Evolutionary conservation across 345 rosid species (phyloP).

Genomic region (Gossypium mustelinum): DNA sequence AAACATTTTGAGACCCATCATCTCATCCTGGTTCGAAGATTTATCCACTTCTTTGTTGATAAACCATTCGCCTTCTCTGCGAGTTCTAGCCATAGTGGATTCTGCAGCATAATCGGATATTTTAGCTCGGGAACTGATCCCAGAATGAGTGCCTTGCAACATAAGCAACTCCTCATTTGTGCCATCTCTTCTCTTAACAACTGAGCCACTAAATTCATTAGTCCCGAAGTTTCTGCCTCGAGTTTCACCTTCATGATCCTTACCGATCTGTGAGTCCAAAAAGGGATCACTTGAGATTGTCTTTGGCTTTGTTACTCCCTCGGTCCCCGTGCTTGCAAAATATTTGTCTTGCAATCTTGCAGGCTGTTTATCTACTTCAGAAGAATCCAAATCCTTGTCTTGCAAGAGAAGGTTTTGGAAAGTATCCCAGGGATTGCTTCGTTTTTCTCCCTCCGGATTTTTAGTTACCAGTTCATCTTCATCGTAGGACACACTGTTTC

Average conservation of each 20-base stretch:
- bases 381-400: constrained; percentile 45
- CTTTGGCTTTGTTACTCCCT: constrained; percentile 39
- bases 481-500: constrained; percentile 18
- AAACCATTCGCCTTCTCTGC: constrained; percentile 72
- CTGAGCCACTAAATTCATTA: constrained; percentile 33
- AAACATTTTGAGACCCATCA: constrained; percentile 40
- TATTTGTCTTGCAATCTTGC: constrained; percentile 32
- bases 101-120: constrained; percentile 39
- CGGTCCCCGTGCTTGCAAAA: constrained; percentile 27
- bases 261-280: constrained; percentile 35
- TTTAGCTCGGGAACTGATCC: constrained; percentile 26
- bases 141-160: constrained; percentile 35
- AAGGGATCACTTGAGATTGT: constrained; percentile 55
- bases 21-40: constrained; percentile 33
- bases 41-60: constrained; percentile 35
- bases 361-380: constrained; percentile 29
- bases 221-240: constrained; percentile 38
- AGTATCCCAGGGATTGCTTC: constrained; percentile 71
- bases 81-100: constrained; percentile 46
- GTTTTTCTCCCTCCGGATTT: constrained; percentile 36
- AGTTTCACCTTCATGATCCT: constrained; percentile 35
- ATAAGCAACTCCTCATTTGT: constrained; percentile 50
- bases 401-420: constrained; percentile 79
- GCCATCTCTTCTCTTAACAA: constrained; percentile 38
- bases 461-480: constrained; percentile 33